Percentiles rank a stretch among this genome's conserved stretches.
phyloP scores from a whole-genome alignment of 495 filamentous ascomycete species.

The Penicillium antarcticum region DNA sequence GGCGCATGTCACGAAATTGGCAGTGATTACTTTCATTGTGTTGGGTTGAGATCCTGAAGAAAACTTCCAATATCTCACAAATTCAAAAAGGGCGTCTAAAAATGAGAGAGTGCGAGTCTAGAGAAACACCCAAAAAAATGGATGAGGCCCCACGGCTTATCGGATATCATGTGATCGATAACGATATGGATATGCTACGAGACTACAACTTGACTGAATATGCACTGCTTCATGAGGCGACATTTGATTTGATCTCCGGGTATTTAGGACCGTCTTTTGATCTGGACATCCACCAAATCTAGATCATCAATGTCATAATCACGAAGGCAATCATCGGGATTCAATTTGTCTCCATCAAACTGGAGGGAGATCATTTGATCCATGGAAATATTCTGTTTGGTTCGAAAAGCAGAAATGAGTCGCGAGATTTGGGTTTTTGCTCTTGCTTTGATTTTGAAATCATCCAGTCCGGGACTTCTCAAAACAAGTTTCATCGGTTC shows the following conservation, averaged over 20 bases:
- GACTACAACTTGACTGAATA: not conserved
- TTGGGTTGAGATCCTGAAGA: too few species aligned
- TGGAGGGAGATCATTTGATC: slow-evolving; percentile 57
- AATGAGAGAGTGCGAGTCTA: not conserved
- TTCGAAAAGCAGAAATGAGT: slow-evolving; percentile 52
- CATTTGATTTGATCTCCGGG: not conserved
- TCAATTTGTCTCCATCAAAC: slow-evolving; percentile 79
- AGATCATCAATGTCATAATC: slow-evolving; percentile 76
- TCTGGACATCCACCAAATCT: slow-evolving; percentile 73
- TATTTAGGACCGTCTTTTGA: slow-evolving; percentile 37
- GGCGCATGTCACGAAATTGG: slow-evolving; percentile 96
- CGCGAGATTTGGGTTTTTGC: slow-evolving; percentile 53
- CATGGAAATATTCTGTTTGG: slow-evolving; percentile 36
- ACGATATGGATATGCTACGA: slow-evolving; percentile 1
- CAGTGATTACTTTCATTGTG: slow-evolving; percentile 84
- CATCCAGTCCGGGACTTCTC: slow-evolving; percentile 51
- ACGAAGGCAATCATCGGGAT: slow-evolving; percentile 54
- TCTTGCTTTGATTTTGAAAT: slow-evolving; percentile 57
- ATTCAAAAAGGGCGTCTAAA: too few species aligned
- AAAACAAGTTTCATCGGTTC: slow-evolving; percentile 52
- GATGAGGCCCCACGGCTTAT: slow-evolving; percentile 7
- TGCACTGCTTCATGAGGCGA: not conserved
- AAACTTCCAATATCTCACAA: too few species aligned
- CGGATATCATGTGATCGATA: slow-evolving; percentile 17
- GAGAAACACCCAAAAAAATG: slow-evolving; percentile 11